Base-by-base conservation (phyloP, 495 filamentous ascomycete species). In the Cercophora sp. region DNA sequence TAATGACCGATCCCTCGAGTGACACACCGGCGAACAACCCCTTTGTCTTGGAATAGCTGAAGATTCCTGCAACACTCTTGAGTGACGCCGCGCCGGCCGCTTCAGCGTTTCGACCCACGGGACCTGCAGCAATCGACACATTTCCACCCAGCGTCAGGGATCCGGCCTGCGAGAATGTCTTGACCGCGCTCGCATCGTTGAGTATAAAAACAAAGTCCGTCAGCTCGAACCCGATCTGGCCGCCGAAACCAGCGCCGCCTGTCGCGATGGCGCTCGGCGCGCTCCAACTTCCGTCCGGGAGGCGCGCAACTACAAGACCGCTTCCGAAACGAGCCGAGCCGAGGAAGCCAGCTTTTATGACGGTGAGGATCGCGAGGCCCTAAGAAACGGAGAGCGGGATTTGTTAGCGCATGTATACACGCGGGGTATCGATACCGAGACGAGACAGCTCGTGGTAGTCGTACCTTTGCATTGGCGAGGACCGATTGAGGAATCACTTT, bases 131-230 rank as follows among this genome's bases (percentile, higher is more conserved):
- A 52, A 98, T 87, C 8, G 89, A 95, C 15, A 97, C 93, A 63
- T 98, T 98, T 53, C 94, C 93, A 57, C 93, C 93, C 16, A 98
- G 78, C 45, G 93, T 96, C 32, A 98, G 71, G 15, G 84, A 89
- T 13, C 94, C 93, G 46, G 84, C 79, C 69, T 97, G 92, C 2
- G 93, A 91, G 69, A 97, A 97, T 29, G 93, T 93, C 65, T 87
- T 88, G 34, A 98, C 93, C 20, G 93, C 93, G 34, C 79, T 82
- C 34, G 85, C 79, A 65, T 98, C 93, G 69, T 98, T 98, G 43
- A 98, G 83, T 53, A 97, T 96, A 76, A 98, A 97, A 60, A 98
- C 94, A 66, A 98, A 97, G 66, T 98, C 93, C 35, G 94, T 97
- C 54, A 98, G 74, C 69, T 98, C 93, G 74, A 96, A 92, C 25